phyloP scores from a whole-genome alignment of 768 basidiomycete genomes.

The Psilocybe cubensis region DNA sequence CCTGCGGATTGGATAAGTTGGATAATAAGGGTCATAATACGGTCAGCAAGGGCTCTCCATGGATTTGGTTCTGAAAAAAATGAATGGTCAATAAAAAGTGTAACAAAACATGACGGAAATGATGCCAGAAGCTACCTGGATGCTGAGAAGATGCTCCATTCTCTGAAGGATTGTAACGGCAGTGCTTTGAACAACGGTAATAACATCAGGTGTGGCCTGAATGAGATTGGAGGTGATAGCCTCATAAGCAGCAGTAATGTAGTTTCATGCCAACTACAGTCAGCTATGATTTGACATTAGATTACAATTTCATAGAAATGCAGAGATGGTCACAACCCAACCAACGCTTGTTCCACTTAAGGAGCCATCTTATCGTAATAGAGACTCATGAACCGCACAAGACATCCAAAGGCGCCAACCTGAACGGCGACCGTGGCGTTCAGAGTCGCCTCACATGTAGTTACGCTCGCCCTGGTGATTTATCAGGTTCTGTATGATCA shows the following conservation, averaged over 20 bases:
- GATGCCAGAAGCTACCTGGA: slow-evolving; percentile 65
- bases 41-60: slow-evolving; percentile 88
- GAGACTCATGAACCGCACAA: slow-evolving; percentile 95
- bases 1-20: slow-evolving; percentile 85
- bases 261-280: slow-evolving; percentile 99
- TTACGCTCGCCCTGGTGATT: slow-evolving; percentile 90
- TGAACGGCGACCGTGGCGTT: slow-evolving; percentile 79
- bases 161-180: slow-evolving; percentile 81
- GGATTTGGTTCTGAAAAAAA: slow-evolving; percentile 82
- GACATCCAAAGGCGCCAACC: slow-evolving; percentile 94
- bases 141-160: slow-evolving; percentile 84
- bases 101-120: slow-evolving; percentile 1
- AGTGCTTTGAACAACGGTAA: slow-evolving; percentile 82
- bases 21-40: slow-evolving; percentile 92
- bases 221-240: slow-evolving; percentile 88
- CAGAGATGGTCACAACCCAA: slow-evolving; percentile 69
- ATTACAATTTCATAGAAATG: slow-evolving; percentile 21
- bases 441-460: slow-evolving; percentile 98
- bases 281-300: slow-evolving; percentile 64
- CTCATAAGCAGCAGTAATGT: slow-evolving; percentile 94
- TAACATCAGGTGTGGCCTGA: slow-evolving; percentile 78
- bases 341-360: slow-evolving; percentile 99
- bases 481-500: slow-evolving; percentile 11
- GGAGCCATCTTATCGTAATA: slow-evolving; percentile 99
- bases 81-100: neutral